Evolutionary conservation across 495 filamentous ascomycete species (phyloP).

Genomic region (Neurospora sp.): DNA sequence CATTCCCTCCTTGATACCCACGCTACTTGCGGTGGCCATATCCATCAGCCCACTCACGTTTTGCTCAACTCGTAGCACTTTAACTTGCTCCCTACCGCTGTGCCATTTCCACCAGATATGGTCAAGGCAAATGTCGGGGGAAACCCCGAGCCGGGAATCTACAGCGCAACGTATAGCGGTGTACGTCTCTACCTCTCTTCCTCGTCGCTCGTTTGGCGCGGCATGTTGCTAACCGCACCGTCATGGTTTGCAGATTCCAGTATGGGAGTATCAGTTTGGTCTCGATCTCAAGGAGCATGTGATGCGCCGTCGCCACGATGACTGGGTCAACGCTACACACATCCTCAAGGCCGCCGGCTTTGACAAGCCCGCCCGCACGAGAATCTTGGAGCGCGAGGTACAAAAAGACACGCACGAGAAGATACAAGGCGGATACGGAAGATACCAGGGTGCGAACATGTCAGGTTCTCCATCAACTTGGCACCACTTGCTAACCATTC

Average conservation of each 20-base stretch:
- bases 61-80: neutral
- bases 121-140: conserved; percentile 23
- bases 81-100: neutral
- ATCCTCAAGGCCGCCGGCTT: conserved; percentile 69
- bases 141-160: conserved; percentile 42
- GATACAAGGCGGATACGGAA: conserved; percentile 95
- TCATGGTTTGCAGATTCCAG: conserved; percentile 60
- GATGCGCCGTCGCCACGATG: conserved; percentile 85
- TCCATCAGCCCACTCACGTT: neutral
- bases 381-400: conserved; percentile 92
- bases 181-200: conserved; percentile 42
- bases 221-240: neutral
- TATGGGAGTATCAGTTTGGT: conserved; percentile 78
- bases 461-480: neutral
- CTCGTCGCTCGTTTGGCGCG: neutral
- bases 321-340: conserved; percentile 91
- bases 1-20: neutral
- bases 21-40: neutral
- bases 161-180: conserved; percentile 89
- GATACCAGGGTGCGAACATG: conserved; percentile 70
- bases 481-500: conserved; percentile 4
- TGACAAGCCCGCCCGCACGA: conserved; percentile 79
- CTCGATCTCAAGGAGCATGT: conserved; percentile 57
- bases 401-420: conserved; percentile 96
- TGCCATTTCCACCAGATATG: conserved; percentile 19